These are phyloP conservation scores for Microsporum canis DNA, from an alignment of 2,329 filamentous ascomycete genomes.

Conservation along the genomic window DNA sequence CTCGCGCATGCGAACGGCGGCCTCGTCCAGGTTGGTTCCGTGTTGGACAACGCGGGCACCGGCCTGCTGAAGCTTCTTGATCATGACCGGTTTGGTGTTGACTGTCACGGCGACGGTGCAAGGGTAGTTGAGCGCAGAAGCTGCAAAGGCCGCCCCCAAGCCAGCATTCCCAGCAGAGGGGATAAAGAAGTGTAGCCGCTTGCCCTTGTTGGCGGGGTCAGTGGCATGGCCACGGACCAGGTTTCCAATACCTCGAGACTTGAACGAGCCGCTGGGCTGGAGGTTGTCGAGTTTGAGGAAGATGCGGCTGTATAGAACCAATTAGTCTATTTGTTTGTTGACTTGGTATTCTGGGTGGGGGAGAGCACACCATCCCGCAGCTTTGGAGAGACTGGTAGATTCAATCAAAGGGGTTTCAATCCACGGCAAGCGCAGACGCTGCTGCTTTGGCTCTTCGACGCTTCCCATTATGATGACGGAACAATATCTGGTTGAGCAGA, in stretches of 20 bases:
- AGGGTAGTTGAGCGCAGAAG: constrained; percentile 50
- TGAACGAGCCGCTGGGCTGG: constrained; percentile 78
- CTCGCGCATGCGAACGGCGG: constrained; percentile 45
- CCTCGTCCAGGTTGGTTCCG: constrained; percentile 57
- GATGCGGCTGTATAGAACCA: constrained; percentile 46
- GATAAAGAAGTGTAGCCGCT: constrained; percentile 60
- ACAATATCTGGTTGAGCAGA: constrained; percentile 9
- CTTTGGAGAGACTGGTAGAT: constrained; percentile 54
- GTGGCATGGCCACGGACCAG: constrained; percentile 48
- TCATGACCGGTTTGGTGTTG: constrained; percentile 56
- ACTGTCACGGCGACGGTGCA: constrained; percentile 66
- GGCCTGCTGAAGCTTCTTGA: constrained; percentile 56
- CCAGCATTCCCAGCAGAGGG: constrained; percentile 77
- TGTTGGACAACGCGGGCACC: constrained; percentile 58
- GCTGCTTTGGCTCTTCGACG: constrained; percentile 21
- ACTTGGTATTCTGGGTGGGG: neutral
- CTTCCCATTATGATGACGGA: constrained; percentile 26
- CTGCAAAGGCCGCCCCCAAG: constrained; percentile 66
- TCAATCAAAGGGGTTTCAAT: constrained; percentile 59
- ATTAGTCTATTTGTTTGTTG: constrained; percentile 23
- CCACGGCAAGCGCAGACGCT: constrained; percentile 44
- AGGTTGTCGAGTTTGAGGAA: constrained; percentile 78
- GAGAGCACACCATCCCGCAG: constrained; percentile 57
- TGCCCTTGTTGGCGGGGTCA: constrained; percentile 30
- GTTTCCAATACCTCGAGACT: constrained; percentile 65